Conservation (phyloP, 139 green algal species). For the Chlamydomonas incerta region DNA sequence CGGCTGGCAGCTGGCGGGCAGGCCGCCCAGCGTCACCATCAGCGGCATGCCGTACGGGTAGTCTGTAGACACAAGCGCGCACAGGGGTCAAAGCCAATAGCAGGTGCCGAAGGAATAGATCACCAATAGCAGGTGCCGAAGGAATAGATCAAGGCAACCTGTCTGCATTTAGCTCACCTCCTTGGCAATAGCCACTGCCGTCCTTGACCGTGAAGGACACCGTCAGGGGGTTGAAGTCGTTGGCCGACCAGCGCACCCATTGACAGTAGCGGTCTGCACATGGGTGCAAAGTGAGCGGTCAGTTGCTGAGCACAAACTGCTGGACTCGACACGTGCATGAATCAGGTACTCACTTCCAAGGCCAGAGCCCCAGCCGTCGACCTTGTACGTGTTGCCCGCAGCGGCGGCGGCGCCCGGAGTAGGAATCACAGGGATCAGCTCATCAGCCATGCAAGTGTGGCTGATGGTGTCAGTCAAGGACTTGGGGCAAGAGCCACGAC, state of each 20-base stretch:
- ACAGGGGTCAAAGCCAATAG: too few species aligned
- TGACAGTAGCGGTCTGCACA: not conserved
- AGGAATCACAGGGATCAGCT: not conserved
- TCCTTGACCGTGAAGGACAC: not conserved
- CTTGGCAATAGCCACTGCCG: not conserved
- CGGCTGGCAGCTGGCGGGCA: too few species aligned
- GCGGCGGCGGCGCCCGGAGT: not conserved
- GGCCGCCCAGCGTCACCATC: too few species aligned
- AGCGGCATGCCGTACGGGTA: too few species aligned
- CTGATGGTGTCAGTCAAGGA: not conserved
- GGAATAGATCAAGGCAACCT: too few species aligned
- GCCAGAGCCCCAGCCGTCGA: not conserved
- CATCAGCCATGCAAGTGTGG: not conserved
- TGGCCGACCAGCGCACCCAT: not conserved
- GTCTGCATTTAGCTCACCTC: not conserved
- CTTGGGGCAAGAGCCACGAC: not conserved
- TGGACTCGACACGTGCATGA: too few species aligned
- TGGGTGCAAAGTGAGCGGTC: not conserved
- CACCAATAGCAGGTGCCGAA: too few species aligned
- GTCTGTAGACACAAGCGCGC: too few species aligned
- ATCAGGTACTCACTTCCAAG: not conserved
- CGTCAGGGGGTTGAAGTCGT: not conserved
- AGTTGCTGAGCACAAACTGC: too few species aligned
- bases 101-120: too few species aligned
- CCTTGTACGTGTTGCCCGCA: not conserved